Conservation (phyloP, 2,329 filamentous ascomycete species). For the Lecanicillium sp. region DNA sequence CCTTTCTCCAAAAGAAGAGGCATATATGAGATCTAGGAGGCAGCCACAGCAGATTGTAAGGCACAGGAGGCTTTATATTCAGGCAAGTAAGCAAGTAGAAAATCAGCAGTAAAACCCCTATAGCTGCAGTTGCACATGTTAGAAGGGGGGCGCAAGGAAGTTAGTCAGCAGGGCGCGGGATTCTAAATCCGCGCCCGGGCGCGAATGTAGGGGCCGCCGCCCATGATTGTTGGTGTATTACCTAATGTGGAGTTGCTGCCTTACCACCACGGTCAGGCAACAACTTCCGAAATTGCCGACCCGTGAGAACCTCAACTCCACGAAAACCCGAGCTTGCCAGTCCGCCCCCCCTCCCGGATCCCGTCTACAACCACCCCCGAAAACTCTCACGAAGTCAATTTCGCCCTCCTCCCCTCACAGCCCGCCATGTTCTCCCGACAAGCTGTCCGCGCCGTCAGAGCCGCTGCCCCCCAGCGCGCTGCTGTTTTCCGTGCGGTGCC, state of each 20-base stretch:
- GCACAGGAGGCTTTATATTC: no score
- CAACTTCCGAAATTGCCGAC: conserved; percentile 34
- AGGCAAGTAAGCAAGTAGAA: no score
- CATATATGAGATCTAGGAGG: no score
- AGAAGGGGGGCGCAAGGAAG: no score
- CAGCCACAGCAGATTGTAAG: no score
- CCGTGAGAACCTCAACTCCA: conserved; percentile 25
- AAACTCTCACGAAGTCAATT: conserved; percentile 18
- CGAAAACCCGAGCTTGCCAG: neutral
- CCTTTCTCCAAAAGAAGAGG: no score
- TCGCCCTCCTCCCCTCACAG: conserved; percentile 9
- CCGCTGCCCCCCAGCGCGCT: conserved; percentile 54
- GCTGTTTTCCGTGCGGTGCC: conserved; percentile 35
- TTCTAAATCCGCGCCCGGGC: no score
- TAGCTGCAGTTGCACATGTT: no score
- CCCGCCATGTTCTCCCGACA: conserved; percentile 52
- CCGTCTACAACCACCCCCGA: conserved; percentile 17
- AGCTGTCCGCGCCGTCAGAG: conserved; percentile 47
- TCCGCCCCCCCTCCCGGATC: conserved; percentile 3
- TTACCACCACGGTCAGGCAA: conserved; percentile 12
- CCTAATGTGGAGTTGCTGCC: conserved; percentile 25
- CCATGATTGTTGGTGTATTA: no score
- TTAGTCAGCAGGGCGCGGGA: no score
- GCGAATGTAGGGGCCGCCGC: no score
- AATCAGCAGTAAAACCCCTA: no score